Conservation (phyloP, 306 rosid species). For the Vachellia pachyceras region DNA sequence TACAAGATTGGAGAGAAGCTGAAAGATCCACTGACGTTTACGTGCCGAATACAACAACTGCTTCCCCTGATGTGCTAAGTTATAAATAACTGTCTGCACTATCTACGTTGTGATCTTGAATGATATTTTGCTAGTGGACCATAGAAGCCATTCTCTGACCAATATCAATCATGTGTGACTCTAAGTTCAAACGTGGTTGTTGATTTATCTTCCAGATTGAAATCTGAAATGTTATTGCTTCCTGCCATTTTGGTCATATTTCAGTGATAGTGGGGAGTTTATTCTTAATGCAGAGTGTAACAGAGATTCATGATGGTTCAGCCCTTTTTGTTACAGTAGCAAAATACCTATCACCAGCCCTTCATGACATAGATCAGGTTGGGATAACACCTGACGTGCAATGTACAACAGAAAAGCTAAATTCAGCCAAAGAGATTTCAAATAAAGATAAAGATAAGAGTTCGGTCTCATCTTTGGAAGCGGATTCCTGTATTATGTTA, state of each 20-base stretch:
- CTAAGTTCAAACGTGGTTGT: slow-evolving; percentile 1
- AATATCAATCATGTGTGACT: background rate
- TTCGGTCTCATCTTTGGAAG: slow-evolving; percentile 69
- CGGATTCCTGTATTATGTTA: slow-evolving; percentile 91
- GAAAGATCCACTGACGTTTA: too few species aligned
- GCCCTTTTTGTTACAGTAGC: slow-evolving; percentile 94
- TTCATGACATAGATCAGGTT: slow-evolving; percentile 93
- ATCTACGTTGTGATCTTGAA: background rate
- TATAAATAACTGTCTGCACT: background rate
- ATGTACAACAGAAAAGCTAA: slow-evolving; percentile 87
- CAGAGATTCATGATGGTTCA: slow-evolving; percentile 93
- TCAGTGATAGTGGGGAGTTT: slow-evolving; percentile 19
- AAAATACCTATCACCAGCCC: slow-evolving; percentile 88
- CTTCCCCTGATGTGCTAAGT: background rate
- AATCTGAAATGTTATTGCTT: slow-evolving; percentile 29
- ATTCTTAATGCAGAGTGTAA: slow-evolving; percentile 70
- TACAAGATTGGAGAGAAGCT: too few species aligned
- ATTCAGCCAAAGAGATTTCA: slow-evolving; percentile 50
- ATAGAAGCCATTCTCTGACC: background rate
- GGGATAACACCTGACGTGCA: slow-evolving; percentile 91
- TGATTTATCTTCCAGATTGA: slow-evolving; percentile 16
- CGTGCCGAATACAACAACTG: too few species aligned
- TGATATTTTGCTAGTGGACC: slow-evolving; percentile 2
- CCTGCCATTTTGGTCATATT: background rate
- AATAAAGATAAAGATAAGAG: slow-evolving; percentile 57